Conservation (phyloP, 2,329 filamentous ascomycete genomes). For the Juglanconis oblonga region DNA sequence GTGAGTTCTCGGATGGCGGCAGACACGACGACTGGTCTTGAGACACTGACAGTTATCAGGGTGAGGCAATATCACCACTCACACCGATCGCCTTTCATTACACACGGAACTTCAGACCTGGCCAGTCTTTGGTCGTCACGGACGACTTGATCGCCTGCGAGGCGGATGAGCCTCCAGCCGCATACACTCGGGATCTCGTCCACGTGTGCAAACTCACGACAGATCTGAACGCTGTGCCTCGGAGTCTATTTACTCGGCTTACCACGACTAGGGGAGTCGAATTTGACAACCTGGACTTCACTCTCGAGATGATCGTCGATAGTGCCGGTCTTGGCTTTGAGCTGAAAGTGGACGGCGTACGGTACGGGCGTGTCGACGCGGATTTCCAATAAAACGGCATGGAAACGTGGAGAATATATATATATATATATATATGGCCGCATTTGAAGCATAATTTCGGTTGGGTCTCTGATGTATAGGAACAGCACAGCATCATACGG, state of each 20-base stretch:
- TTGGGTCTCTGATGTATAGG: no score
- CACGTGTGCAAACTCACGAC: conserved; percentile 80
- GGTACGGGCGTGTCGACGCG: conserved; percentile 74
- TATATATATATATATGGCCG: no score
- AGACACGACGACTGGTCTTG: background rate
- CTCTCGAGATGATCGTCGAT: conserved; percentile 78
- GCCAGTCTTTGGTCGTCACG: conserved; percentile 73
- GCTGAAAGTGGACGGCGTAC: conserved; percentile 72
- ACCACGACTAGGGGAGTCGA: conserved; percentile 77
- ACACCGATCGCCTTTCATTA: conserved; percentile 80
- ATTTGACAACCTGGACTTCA: conserved; percentile 80
- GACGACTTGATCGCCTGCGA: conserved; percentile 79
- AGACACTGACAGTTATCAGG: conserved; percentile 40
- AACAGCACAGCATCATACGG: no score
- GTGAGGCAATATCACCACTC: conserved; percentile 70
- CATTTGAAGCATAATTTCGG: no score
- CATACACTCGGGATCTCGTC: conserved; percentile 60
- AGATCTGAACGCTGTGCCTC: conserved; percentile 72
- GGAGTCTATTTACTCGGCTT: conserved; percentile 68
- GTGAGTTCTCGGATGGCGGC: conserved; percentile 36
- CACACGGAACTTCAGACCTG: conserved; percentile 77
- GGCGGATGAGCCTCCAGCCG: conserved; percentile 60
- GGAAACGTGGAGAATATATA: background rate
- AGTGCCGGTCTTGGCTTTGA: conserved; percentile 75
- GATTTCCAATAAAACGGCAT: conserved; percentile 62